These are phyloP conservation scores for Cucumis hystrix DNA, from an alignment of 306 rosid species.

Conservation along the genomic window DNA sequence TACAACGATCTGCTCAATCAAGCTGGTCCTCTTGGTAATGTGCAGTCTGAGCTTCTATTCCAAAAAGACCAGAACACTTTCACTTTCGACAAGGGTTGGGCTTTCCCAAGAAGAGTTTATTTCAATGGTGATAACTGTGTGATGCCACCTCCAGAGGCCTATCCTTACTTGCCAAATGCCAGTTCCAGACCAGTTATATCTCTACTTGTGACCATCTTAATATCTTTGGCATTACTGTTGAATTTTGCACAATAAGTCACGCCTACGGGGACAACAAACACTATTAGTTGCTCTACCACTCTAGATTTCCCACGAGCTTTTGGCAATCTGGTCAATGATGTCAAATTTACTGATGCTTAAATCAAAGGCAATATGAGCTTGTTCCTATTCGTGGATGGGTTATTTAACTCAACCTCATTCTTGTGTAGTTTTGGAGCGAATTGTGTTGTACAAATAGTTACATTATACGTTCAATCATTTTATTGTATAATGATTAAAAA, in stretches of 20 bases:
- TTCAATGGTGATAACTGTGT: constrained; percentile 78
- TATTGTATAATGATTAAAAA: constrained; percentile 1
- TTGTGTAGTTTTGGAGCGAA: constrained; percentile 5
- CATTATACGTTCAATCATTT: not conserved
- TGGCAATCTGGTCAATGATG: constrained; percentile 12
- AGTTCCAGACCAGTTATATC: constrained; percentile 23
- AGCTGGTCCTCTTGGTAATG: constrained; percentile 83
- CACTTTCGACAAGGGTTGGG: constrained; percentile 96
- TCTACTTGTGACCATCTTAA: constrained; percentile 31
- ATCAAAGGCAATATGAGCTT: not conserved
- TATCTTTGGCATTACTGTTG: constrained; percentile 34
- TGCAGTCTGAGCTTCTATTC: constrained; percentile 83
- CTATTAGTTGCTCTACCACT: constrained; percentile 2
- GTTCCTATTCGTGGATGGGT: not conserved
- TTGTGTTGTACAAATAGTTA: constrained; percentile 4
- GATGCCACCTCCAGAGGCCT: constrained; percentile 94
- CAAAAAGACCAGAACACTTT: constrained; percentile 70
- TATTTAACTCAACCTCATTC: not conserved
- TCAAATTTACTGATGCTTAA: constrained; percentile 10
- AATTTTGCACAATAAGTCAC: constrained; percentile 19
- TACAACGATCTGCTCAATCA: constrained; percentile 72
- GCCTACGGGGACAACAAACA: constrained; percentile 1
- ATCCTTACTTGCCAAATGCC: constrained; percentile 86
- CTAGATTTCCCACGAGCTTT: constrained; percentile 7
- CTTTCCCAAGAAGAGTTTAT: constrained; percentile 88